Evolutionary conservation across 768 basidiomycete species (phyloP), one percentile per base, ranked within the genome.

Genomic region (Stropharia rugosoannulata): DNA sequence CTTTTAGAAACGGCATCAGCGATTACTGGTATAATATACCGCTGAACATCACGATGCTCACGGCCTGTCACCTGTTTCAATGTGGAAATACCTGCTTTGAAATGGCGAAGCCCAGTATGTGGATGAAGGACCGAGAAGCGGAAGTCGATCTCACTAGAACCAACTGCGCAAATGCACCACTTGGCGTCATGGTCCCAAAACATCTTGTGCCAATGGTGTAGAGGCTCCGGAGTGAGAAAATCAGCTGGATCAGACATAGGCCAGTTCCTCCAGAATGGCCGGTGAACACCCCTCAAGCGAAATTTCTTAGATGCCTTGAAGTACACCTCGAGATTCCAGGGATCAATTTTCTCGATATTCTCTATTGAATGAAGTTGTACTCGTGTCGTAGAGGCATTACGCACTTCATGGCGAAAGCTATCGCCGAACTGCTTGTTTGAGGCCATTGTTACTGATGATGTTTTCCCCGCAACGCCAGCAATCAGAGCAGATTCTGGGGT

Each of bases 21-120:
- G 37, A 78, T 70, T 10, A 73, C 56, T 6, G 62, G 42, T n/a
- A 80, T 54, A 3, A 78, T 59, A 19, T 69, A 70, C 4, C 64
- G 51, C 52, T 79, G 68, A 4, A 79, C 56, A 27, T 79, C 68
- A 0, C 67, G 56, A 48, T 77, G 73, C 25, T 77, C 74, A 1
- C 66, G 50, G 1, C 76, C 74, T 6, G 78, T 77, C 19, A 75
- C 71, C 53, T 79, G 76, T 27, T 77, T 76, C 27, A 79, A 39
- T 7, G 64, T 61, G 5, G 69, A 74, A 6, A 78, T 70, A 0
- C 78, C 74, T 18, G 70, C 64, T 8, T 62, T 55, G 49, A 78
- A 80, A 25, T 77, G 75, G n/a, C 67, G 57, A 48, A 68, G 70
- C 11, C 73, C 72, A 12, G 65, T 65, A 35, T 62, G 64, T 12